phyloP scores from a whole-genome alignment of 768 basidiomycete species.

The Russula olivacea region DNA sequence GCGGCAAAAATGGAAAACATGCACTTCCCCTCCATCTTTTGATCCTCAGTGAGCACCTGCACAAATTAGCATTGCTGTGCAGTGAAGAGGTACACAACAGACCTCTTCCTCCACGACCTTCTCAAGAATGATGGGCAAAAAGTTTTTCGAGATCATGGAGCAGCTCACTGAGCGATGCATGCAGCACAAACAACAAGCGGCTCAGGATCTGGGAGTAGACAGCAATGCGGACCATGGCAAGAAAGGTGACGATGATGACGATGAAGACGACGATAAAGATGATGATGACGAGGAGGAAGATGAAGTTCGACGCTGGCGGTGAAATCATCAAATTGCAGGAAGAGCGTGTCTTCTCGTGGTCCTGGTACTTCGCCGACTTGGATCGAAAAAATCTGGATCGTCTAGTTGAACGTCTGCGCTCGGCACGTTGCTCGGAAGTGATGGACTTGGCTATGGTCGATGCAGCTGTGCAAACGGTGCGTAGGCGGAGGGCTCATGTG shows the following conservation, averaged over 20 bases:
- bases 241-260: too few species aligned
- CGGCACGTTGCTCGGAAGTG: conserved; percentile 64
- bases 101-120: conserved; percentile 36
- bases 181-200: too few species aligned
- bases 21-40: conserved; percentile 98
- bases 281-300: too few species aligned
- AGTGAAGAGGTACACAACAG: conserved; percentile 9
- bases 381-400: conserved; percentile 53
- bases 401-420: conserved; percentile 46
- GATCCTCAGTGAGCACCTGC: conserved; percentile 85
- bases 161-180: too few species aligned
- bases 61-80: conserved; percentile 20
- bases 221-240: too few species aligned
- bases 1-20: conserved; percentile 99
- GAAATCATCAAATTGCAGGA: too few species aligned
- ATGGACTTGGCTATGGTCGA: conserved; percentile 86
- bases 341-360: conserved; percentile 32
- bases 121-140: too few species aligned
- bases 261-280: too few species aligned
- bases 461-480: conserved; percentile 89
- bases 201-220: too few species aligned
- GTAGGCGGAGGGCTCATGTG: conserved; percentile 75
- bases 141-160: too few species aligned
- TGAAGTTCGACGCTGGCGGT: too few species aligned
- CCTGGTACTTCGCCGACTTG: conserved; percentile 35